Evolutionary conservation across 1,284 basidiomycete genomes (phyloP), one percentile per base, ranked within the genome.

Genomic region (Ustilago hordei): DNA sequence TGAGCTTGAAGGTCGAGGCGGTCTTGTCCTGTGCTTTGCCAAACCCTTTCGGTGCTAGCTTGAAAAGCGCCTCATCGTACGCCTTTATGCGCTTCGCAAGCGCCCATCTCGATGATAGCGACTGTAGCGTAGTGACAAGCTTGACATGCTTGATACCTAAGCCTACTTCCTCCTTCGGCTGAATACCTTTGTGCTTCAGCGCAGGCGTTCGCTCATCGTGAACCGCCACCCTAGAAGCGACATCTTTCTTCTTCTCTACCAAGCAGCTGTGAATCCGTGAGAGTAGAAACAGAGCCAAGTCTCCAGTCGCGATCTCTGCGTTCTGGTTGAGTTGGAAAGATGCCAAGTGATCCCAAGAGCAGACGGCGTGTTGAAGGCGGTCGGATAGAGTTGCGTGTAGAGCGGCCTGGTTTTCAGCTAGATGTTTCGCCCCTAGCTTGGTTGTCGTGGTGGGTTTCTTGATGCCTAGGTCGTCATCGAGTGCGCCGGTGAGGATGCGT

Each of bases 141-240:
- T 72, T 78, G 52, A 71, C 59, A 36, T 78, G 72, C 64, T 69
- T 69, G 39, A 75, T 38, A 7, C 76, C 76, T 12, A 78, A 59
- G 11, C 72, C 72, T 11, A 78, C 69, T 36, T 75, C 72, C 54
- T 78, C 75, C 48, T 64, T 69, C 4, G 66, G 63, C 62, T 71
- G 69, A 3, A 63, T 35, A 31, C 61, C 55, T 47, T 71, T 64
- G 1, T 54, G 64, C 39, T 64, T 67, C 5, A 65, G 15, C 2
- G n/a, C 58, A 8, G 64, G 58, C 32, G 55, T 4, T 13, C 53
- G 35, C 7, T 60, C 64, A 8, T 61, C 64, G 5, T 52, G 48
- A 4, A 70, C 55, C 17, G 71, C 55, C 0, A 74, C 75, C 28
- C 55, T 41, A 4, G 72, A 62, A 4, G 55, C 60, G 23, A 43